These are phyloP conservation scores for Hansenula lynferdii DNA, from an alignment of 1,139 yeast genomes.

Conservation along the genomic window DNA sequence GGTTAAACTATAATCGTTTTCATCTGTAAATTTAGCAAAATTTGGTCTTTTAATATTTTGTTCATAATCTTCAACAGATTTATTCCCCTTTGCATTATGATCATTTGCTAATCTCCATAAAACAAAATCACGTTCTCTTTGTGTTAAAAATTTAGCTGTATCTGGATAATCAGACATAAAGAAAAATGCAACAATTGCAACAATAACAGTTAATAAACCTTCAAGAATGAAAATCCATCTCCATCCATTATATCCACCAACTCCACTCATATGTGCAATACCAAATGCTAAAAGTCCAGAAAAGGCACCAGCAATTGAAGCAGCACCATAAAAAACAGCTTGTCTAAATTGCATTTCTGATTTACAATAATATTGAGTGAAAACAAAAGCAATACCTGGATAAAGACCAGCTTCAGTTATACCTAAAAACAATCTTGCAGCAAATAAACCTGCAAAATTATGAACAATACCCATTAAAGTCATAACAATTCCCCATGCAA, in stretches of 20 bases:
- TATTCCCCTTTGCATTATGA: background rate
- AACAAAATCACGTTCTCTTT: conserved; percentile 41
- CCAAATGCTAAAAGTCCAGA: conserved; percentile 42
- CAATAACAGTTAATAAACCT: conserved; percentile 55
- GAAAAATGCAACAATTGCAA: conserved; percentile 51
- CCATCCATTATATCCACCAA: conserved; percentile 61
- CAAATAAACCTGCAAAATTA: conserved; percentile 38
- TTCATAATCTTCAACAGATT: background rate
- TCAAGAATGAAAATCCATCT: conserved; percentile 76
- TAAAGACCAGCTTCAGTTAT: conserved; percentile 55
- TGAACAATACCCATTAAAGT: conserved; percentile 40
- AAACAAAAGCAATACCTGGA: conserved; percentile 37
- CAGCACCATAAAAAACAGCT: conserved; percentile 45
- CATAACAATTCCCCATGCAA: conserved; percentile 45
- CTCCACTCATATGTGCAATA: conserved; percentile 30
- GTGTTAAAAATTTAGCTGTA: conserved; percentile 41
- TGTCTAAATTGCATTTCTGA: conserved; percentile 44
- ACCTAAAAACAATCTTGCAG: conserved; percentile 47
- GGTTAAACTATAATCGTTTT: conserved; percentile 10
- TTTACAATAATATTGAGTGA: conserved; percentile 46
- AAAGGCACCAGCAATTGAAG: conserved; percentile 49
- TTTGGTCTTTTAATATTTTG: conserved; percentile 5
- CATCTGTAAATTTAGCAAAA: conserved; percentile 9
- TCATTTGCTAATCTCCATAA: conserved; percentile 38
- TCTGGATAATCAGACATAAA: conserved; percentile 66